A percentile compares a stretch with the other conserved stretches of the same genome.
Conservation (phyloP, 2,329 filamentous ascomycete species). For the Ophiocordyceps sinensis region DNA sequence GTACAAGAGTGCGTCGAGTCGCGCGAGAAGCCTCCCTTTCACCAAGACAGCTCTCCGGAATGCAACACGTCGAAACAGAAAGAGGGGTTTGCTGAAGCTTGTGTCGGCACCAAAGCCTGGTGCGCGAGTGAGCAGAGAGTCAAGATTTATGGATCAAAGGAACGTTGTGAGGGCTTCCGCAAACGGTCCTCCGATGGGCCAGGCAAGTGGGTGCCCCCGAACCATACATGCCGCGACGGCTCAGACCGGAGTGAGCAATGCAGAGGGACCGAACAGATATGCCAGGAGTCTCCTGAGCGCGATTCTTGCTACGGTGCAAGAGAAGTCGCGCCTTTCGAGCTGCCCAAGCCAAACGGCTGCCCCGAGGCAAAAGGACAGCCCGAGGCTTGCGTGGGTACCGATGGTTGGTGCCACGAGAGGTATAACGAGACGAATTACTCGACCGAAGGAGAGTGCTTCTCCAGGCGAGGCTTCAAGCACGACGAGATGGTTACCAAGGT, state of each 20-base stretch:
- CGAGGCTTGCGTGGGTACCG: background rate
- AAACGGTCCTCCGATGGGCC: background rate
- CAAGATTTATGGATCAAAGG: background rate
- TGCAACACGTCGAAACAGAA: background rate
- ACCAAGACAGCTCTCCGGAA: background rate
- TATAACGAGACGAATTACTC: background rate
- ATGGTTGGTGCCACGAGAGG: background rate
- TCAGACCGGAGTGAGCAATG: background rate
- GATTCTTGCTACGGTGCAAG: background rate
- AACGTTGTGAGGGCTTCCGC: background rate
- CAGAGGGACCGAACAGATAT: background rate
- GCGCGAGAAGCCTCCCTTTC: background rate
- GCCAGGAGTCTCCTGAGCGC: background rate
- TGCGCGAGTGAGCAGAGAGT: background rate
- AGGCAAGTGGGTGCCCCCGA: background rate
- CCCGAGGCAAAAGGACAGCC: background rate
- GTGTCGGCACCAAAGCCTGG: background rate
- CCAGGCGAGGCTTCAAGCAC: background rate
- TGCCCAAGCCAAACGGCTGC: background rate
- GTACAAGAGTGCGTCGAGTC: background rate
- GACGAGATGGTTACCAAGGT: background rate
- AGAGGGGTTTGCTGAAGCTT: background rate
- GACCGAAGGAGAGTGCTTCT: background rate
- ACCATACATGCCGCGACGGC: background rate
- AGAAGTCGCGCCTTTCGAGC: background rate